Evolutionary conservation across 345 rosid genomes (phyloP), one percentile per base, ranked within the genome.

Genomic region (Populus tremula): DNA sequence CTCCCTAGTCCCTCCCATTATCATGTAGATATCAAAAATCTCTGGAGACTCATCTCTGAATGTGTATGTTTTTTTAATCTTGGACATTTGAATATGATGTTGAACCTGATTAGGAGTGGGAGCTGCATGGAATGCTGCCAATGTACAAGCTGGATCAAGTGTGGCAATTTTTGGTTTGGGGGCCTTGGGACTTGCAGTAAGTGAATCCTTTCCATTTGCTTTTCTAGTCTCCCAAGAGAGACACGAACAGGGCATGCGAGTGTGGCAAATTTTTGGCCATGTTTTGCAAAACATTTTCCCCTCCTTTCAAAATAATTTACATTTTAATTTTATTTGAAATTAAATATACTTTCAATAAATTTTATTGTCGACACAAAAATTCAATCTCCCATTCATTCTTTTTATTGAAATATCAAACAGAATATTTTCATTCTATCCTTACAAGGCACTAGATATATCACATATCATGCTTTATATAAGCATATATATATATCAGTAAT

Each of bases 141-240:
- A 90, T 5, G 88, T 90, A 53, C 85, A 90, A 54, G 85, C 86
- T 36, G 94, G 94, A 67, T 86, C 88, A 20, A 86, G 39, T 3
- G 90, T 88, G 41, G 94, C 97, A 12, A 68, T 92, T 70, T 92
- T 92, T 64, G 97, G 94, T 10, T 56, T 92, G 64, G 97, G 94
- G 20, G 77, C 94, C 2, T 83, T 88, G 54, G 97, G 94, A n/a
- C 90, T 92, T 36, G 92, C 97, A 25, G 97, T 92, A 85, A 77
- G 90, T 81, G 33, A 18, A 11, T 3, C 9, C 1, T 18, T 21
- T 36, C 21, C 35, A 6, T 20, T 13, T 25, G 5, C 1, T 17
- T 31, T 53, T 33, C 20, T 50, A 18, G 0, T 21, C 59, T 6
- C 59, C 1, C 56, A 1, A 1, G 59, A 18, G 21, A 6, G 8